Evolutionary conservation across 768 basidiomycete genomes (phyloP).

Genomic region (Mycena crocata): DNA sequence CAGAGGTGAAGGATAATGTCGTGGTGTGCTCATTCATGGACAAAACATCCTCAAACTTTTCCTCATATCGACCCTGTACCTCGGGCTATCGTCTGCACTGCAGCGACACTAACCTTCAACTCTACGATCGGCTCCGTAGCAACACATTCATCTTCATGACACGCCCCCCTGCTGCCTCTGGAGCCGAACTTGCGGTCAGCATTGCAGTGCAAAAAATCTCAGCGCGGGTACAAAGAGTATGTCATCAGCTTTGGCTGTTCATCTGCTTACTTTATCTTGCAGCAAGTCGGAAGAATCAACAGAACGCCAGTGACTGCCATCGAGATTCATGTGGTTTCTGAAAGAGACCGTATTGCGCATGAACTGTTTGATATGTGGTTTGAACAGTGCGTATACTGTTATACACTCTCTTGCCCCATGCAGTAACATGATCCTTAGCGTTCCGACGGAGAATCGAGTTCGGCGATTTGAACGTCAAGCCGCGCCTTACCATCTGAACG

Average conservation of each 20-base stretch:
- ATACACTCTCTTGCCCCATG: not conserved
- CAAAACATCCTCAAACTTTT: slow-evolving; percentile 57
- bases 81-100: slow-evolving; percentile 67
- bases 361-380: slow-evolving; percentile 77
- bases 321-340: slow-evolving; percentile 78
- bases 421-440: slow-evolving; percentile 44
- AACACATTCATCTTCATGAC: slow-evolving; percentile 72
- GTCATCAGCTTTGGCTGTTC: not conserved
- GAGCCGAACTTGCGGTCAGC: slow-evolving; percentile 63
- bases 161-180: slow-evolving; percentile 57
- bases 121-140: slow-evolving; percentile 62
- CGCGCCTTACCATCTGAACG: slow-evolving; percentile 54
- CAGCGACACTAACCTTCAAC: slow-evolving; percentile 65
- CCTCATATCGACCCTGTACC: slow-evolving; percentile 63
- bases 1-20: slow-evolving; percentile 67
- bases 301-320: slow-evolving; percentile 62
- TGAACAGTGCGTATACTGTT: slow-evolving; percentile 66
- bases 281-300: slow-evolving; percentile 74
- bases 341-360: slow-evolving; percentile 73
- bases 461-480: slow-evolving; percentile 59
- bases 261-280: not conserved
- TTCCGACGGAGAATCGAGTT: slow-evolving; percentile 60
- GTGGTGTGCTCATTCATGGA: slow-evolving; percentile 74
- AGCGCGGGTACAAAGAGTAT: slow-evolving; percentile 60
- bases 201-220: slow-evolving; percentile 76